Conservation (phyloP, 345 rosid species). For the Carallia brachiata region DNA sequence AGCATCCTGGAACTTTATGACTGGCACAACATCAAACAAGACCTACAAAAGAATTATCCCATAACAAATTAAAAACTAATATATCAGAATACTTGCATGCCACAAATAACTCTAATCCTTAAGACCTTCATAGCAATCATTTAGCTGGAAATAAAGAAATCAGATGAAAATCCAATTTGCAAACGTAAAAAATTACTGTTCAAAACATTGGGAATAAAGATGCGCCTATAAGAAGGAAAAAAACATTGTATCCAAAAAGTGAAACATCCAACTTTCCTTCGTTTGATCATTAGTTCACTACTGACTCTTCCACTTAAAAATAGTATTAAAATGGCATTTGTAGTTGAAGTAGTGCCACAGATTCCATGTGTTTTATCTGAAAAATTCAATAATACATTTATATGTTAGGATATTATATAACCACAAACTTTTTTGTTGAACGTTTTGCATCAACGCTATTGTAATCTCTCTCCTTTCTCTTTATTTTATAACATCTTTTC, state of each 20-base stretch:
- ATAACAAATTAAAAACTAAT: constrained; percentile 16
- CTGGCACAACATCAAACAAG: constrained; percentile 90
- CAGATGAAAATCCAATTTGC: background rate
- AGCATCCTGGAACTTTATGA: constrained; percentile 80
- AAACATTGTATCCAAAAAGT: background rate
- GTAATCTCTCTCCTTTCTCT: too few relatives aligned
- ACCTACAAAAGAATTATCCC: constrained; percentile 49
- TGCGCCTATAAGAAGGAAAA: constrained; percentile 1
- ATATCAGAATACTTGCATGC: background rate
- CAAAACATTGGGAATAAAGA: background rate
- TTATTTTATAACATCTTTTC: too few relatives aligned
- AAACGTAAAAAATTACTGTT: background rate
- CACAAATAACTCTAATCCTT: constrained; percentile 9
- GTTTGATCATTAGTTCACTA: background rate
- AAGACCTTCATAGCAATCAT: constrained; percentile 2
- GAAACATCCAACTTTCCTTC: background rate
- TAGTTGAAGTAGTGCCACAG: too few relatives aligned
- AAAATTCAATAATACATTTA: too few relatives aligned
- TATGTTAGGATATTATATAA: too few relatives aligned
- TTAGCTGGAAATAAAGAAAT: background rate
- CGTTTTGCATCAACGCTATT: too few relatives aligned
- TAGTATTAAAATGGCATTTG: too few relatives aligned
- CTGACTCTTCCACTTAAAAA: too few relatives aligned
- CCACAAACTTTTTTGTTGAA: too few relatives aligned
- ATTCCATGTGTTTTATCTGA: too few relatives aligned